Percentiles rank a stretch among this genome's conserved stretches.
These are phyloP conservation scores for Kwoniella heveanensis DNA, from an alignment of 768 basidiomycete species.

Conservation along the genomic window DNA sequence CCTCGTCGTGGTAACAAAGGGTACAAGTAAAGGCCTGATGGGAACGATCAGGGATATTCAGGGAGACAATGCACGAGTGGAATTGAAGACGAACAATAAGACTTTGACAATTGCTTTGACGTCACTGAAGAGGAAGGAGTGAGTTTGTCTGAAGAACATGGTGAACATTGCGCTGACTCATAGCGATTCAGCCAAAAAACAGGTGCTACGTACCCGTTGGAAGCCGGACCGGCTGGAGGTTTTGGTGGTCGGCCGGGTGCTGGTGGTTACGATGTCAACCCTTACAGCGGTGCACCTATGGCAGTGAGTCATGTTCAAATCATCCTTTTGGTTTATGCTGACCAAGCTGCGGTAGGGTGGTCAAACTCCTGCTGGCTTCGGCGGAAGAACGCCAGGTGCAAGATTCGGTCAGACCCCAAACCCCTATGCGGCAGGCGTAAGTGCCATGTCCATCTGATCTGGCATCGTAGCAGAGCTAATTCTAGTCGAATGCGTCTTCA, in stretches of 20 bases:
- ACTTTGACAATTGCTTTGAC: conserved; percentile 81
- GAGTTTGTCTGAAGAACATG: too few relatives aligned
- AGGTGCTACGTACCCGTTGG: conserved; percentile 46
- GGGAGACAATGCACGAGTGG: conserved; percentile 80
- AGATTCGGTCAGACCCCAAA: conserved; percentile 70
- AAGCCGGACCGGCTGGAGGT: conserved; percentile 24
- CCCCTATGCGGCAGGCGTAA: conserved; percentile 60
- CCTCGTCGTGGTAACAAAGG: conserved; percentile 77
- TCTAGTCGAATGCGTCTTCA: background rate
- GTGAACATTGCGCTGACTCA: too few relatives aligned
- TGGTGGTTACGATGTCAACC: conserved; percentile 48
- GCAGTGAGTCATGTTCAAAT: conserved; percentile 24
- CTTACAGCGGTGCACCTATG: conserved; percentile 35
- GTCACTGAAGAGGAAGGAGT: conserved; percentile 74
- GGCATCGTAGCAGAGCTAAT: background rate
- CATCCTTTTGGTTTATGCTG: conserved; percentile 4
- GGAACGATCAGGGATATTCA: conserved; percentile 95
- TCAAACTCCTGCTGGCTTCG: conserved; percentile 35
- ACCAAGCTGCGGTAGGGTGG: conserved; percentile 40
- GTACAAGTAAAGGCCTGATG: conserved; percentile 83
- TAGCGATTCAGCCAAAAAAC: conserved; percentile 30
- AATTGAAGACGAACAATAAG: conserved; percentile 85
- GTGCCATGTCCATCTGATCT: background rate
- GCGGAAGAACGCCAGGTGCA: conserved; percentile 58
- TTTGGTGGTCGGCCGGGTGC: conserved; percentile 18